Evolutionary conservation across 805 yeast species (phyloP), one percentile per base, ranked within the genome.

Genomic region (Candida multigemmis): DNA sequence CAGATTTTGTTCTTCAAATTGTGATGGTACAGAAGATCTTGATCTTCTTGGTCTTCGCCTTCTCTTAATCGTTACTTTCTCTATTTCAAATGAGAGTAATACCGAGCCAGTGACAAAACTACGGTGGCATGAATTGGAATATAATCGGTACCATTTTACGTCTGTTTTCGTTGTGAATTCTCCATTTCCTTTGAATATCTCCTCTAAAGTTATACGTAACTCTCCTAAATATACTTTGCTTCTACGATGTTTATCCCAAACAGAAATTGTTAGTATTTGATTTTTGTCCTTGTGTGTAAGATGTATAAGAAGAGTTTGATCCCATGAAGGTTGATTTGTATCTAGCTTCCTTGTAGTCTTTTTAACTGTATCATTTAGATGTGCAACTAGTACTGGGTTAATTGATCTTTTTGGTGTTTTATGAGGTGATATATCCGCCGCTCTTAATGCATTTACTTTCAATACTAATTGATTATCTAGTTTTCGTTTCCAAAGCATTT

Each of bases 41-140:
- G 22, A 25, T 22, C 19, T 20, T 21, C 20, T 28, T 25, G 7
- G 25, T 26, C 30, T 18, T 11, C 16, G 23, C 17, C 26, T 25
- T 35, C 10, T 20, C 24, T 20, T 30, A 34, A 17, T 36, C 29
- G 19, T 26, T 32, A 14, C 13, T 20, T 44, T 46, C 4, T 42
- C 37, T 25, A 68, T 36, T 29, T 62, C 67, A 31, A 68, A 58
- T 19, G 65, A 60, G 7, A 65, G 26, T 13, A 65, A 45, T 9
- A 70, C 30, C 0, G 71, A 62, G 0, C 76, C 76, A 1, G 73
- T 65, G 8, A 68, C 66, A 39, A 54, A 70, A 9, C 60, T 45
- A 20, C 59, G 56, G 28, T 60, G 46, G 1, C 50, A 41, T 22
- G 44, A 48, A 13, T 58, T 58, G 6, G 71, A 63, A 26, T 56